Evolutionary conservation across 2,329 filamentous ascomycete species (phyloP).

Genomic region (Trichoderma cornu-damae): DNA sequence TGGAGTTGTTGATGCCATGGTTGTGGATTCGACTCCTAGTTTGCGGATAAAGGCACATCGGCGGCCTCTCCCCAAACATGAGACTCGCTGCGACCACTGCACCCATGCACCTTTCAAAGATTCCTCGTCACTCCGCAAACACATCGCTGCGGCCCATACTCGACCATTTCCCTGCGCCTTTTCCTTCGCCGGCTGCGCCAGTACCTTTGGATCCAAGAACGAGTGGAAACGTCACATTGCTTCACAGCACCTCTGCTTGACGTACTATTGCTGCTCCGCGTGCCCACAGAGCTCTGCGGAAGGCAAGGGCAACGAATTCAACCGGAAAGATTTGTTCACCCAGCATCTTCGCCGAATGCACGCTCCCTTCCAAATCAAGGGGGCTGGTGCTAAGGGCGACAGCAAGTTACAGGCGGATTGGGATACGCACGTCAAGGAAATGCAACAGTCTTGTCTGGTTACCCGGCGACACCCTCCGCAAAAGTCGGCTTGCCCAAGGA

Average conservation of each 20-base stretch:
- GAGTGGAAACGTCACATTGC: conserved; percentile 96
- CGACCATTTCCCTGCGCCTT: conserved; percentile 82
- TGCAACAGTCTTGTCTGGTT: conserved; percentile 70
- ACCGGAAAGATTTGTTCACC: conserved; percentile 92
- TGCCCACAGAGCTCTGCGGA: conserved; percentile 51
- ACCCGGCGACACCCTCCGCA: conserved; percentile 64
- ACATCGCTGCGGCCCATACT: conserved; percentile 63
- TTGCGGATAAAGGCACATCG: conserved; percentile 40
- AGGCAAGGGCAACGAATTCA: conserved; percentile 67
- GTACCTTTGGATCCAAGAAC: conserved; percentile 87
- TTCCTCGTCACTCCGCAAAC: conserved; percentile 59
- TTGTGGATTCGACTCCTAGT: conserved; percentile 25
- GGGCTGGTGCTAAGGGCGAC: conserved; percentile 52
- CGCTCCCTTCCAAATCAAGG: conserved; percentile 60
- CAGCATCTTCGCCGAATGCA: conserved; percentile 96
- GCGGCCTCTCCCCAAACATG: conserved; percentile 52
- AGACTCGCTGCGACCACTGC: conserved; percentile 57
- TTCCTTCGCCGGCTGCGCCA: conserved; percentile 73
- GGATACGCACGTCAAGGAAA: conserved; percentile 61
- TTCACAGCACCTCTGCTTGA: conserved; percentile 76
- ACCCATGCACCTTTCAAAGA: conserved; percentile 63
- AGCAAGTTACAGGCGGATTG: conserved; percentile 56
- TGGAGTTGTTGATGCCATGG: conserved; percentile 25
- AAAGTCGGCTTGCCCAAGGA: conserved; percentile 63
- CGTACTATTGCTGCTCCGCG: conserved; percentile 59